Percentiles rank a stretch among this genome's conserved stretches.
Conservation (phyloP, 2,329 filamentous ascomycete genomes). For the Ascochyta lentis region DNA sequence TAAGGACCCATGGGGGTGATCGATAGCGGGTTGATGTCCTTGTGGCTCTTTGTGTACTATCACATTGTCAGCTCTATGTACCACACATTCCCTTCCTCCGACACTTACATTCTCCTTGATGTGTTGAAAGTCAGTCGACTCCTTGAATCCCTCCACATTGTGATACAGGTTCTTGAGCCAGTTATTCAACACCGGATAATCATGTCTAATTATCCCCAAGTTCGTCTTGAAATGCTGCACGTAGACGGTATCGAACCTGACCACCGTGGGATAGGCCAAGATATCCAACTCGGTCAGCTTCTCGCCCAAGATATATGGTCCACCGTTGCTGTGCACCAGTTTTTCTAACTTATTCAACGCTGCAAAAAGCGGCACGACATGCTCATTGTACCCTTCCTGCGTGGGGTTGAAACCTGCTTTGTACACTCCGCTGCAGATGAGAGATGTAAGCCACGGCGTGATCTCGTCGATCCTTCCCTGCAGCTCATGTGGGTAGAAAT, state of each 20-base stretch:
- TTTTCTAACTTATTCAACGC: slow-evolving; percentile 66
- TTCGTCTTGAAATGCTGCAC: slow-evolving; percentile 73
- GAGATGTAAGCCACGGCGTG: slow-evolving; percentile 60
- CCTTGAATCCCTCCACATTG: slow-evolving; percentile 60
- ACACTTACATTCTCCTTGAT: slow-evolving; percentile 68
- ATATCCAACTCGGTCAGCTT: slow-evolving; percentile 67
- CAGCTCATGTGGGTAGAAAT: slow-evolving; percentile 62
- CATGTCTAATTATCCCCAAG: slow-evolving; percentile 64
- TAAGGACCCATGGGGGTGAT: slow-evolving; percentile 70
- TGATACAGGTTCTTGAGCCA: slow-evolving; percentile 68
- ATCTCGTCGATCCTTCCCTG: slow-evolving; percentile 60
- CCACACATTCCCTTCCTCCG: neutral
- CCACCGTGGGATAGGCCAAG: slow-evolving; percentile 62
- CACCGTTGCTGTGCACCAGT: slow-evolving; percentile 54
- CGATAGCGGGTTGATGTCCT: slow-evolving; percentile 64
- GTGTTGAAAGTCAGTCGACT: slow-evolving; percentile 69
- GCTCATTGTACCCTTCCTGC: slow-evolving; percentile 63
- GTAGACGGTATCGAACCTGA: slow-evolving; percentile 68
- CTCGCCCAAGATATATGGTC: slow-evolving; percentile 64
- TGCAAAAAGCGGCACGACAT: slow-evolving; percentile 63
- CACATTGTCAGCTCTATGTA: neutral
- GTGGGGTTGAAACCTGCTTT: slow-evolving; percentile 64
- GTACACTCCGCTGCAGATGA: slow-evolving; percentile 68
- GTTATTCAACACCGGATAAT: slow-evolving; percentile 66
- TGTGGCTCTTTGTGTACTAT: slow-evolving; percentile 65